Evolutionary conservation across 108 stramenopile species (phyloP).

Genomic region (Aureococcus anophagefferens): DNA sequence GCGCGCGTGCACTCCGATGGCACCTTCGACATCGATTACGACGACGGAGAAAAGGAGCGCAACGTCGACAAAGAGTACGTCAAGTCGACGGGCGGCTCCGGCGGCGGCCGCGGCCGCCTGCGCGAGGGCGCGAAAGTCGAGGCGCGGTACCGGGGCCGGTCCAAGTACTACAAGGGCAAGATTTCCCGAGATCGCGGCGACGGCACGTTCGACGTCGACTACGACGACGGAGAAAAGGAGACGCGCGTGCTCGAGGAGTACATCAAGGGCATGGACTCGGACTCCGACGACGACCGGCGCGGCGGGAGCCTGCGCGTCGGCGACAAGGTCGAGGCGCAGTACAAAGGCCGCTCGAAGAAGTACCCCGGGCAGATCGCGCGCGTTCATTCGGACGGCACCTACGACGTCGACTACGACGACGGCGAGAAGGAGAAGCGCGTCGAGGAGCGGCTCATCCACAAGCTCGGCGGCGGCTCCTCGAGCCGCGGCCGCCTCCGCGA

Average conservation of each 20-base stretch:
- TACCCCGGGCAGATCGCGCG: slow-evolving; percentile 6
- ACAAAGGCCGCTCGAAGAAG: slow-evolving; percentile 8
- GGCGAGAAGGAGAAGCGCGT: slow-evolving; percentile 19
- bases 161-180: slow-evolving; percentile 9
- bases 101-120: background rate
- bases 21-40: slow-evolving; percentile 36
- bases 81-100: background rate
- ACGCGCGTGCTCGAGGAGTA: slow-evolving; percentile 10
- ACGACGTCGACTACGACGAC: slow-evolving; percentile 14
- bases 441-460: slow-evolving; percentile 7
- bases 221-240: slow-evolving; percentile 20
- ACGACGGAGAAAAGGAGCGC: slow-evolving; percentile 34
- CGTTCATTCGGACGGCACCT: slow-evolving; percentile 18
- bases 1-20: slow-evolving; percentile 27
- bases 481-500: background rate
- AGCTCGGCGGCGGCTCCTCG: background rate
- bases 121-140: slow-evolving; percentile 33
- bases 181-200: slow-evolving; percentile 13
- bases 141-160: slow-evolving; percentile 34
- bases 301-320: slow-evolving; percentile 1
- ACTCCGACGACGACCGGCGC: background rate
- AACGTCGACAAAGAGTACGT: slow-evolving; percentile 15
- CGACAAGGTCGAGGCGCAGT: slow-evolving; percentile 14
- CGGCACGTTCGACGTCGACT: slow-evolving; percentile 37
- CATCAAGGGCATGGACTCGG: background rate